Evolutionary conservation across 2,329 filamentous ascomycete genomes (phyloP), one percentile per base, ranked within the genome.

Genomic region (Cladosporium sp.): DNA sequence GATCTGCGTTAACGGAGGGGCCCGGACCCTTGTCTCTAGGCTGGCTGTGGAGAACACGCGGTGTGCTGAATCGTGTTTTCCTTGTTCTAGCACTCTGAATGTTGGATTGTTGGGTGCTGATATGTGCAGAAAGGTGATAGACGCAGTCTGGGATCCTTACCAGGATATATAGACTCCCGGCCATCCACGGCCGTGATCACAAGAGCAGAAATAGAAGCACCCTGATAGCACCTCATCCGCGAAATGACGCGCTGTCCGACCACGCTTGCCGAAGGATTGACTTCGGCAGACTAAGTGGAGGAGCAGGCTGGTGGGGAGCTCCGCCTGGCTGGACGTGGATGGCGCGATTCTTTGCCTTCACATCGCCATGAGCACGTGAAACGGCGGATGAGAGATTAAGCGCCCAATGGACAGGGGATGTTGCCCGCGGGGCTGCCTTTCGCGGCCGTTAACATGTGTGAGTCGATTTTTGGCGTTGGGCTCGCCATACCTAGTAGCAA

Each of bases 1-100:
- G 52, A 55, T 55, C 52, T 55, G 52, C 52, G 52, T 44, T 13
- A 10, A 47, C 42, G 42, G 42, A 55, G 37, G 52, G 52, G 52
- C 32, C 52, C 52, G 52, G 40, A 42, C 51, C 37, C 51, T 19
- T 44, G 10, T 28, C 17, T 13, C 12, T 2, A 32, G 28, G 28
- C 28, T 32, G 28, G 36, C 15, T 48, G 45, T 44, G 36, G 39
- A 24, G 37, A 44, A 19, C 42, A 40, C n/a, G 36, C 22, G 35
- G 36, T 40, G 35, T 45, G 22, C 19, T 25, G 49, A 42, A 19
- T 52, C 49, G 49, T 39, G 28, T 32, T 17, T 35, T 28, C 37
- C 42, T 45, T 22, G 3, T 45, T n/a, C 25, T 20, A 44, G 25
- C 10, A 45, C 42, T 45, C 24, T 24, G 20, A n/a, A 17, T 15